Conservation (phyloP, 31 red algal species). For the Asparagopsis taxiformis region DNA sequence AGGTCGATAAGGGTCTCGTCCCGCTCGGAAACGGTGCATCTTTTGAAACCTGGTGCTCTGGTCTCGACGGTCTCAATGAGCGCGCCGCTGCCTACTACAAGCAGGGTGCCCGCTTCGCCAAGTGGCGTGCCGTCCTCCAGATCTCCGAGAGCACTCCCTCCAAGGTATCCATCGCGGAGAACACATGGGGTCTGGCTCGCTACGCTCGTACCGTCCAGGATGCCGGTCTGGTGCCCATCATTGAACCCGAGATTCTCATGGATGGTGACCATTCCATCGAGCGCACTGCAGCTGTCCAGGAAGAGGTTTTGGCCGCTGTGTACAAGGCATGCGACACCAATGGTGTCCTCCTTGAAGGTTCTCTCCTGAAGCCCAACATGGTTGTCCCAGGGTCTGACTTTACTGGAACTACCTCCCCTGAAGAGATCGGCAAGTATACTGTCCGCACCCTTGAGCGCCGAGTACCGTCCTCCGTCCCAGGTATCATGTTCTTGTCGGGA, state of each 20-base stretch:
- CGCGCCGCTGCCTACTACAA: conserved; percentile 95
- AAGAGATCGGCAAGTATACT: conserved; percentile 80
- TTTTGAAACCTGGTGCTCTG: conserved; percentile 99
- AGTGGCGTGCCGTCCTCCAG: conserved; percentile 97
- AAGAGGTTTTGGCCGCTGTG: conserved; percentile 88
- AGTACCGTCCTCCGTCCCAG: conserved; percentile 91
- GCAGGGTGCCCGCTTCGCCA: conserved; percentile 97
- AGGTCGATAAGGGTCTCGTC: conserved; percentile 95
- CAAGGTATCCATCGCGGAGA: conserved; percentile 76
- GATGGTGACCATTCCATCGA: conserved; percentile 90
- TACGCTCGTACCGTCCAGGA: conserved; percentile 97
- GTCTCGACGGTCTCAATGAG: conserved; percentile 91
- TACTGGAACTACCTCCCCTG: conserved; percentile 63
- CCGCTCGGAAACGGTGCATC: conserved; percentile 86
- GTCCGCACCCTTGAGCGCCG: conserved; percentile 92
- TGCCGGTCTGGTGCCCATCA: conserved; percentile 95
- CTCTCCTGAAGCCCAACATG: conserved; percentile 98
- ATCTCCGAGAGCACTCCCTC: conserved; percentile 85
- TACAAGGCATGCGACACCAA: conserved; percentile 88
- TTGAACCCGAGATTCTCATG: conserved; percentile 99
- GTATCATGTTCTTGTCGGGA: conserved; percentile 96
- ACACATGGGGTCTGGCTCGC: conserved; percentile 93
- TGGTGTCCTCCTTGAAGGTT: conserved; percentile 96
- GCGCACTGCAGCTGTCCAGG: conserved; percentile 89
- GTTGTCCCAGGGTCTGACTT: conserved; percentile 93